Evolutionary conservation across 108 stramenopile species (phyloP).

Genomic region (Phaeodactylum tricornutum): DNA sequence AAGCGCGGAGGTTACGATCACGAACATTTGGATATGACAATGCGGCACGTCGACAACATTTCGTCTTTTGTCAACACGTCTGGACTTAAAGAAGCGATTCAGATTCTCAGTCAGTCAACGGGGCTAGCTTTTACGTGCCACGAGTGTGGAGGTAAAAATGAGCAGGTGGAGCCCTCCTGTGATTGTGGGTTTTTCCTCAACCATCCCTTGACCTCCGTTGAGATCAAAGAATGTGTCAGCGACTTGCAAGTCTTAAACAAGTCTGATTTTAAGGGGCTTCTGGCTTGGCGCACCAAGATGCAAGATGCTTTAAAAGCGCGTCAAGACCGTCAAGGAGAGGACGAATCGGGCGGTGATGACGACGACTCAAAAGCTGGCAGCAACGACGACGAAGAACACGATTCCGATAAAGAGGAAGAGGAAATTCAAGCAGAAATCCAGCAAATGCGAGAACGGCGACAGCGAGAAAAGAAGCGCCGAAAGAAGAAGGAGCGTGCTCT

Average conservation of each 20-base stretch:
- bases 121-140: constrained; percentile 74
- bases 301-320: constrained; percentile 38
- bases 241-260: constrained; percentile 94
- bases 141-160: constrained; percentile 23
- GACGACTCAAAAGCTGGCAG: constrained; percentile 13
- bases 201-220: constrained; percentile 75
- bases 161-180: constrained; percentile 21
- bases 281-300: constrained; percentile 90
- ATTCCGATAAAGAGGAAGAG: constrained; percentile 73
- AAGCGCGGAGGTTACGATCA: constrained; percentile 91
- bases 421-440: constrained; percentile 71
- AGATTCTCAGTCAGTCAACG: constrained; percentile 78
- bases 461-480: constrained; percentile 65
- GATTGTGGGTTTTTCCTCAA: constrained; percentile 45
- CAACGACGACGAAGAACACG: constrained; percentile 32
- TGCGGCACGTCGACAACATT: constrained; percentile 66
- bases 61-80: constrained; percentile 68
- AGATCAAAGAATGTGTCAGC: constrained; percentile 75
- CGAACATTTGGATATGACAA: constrained; percentile 65
- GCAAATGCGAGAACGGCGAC: constrained; percentile 47
- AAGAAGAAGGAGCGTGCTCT: constrained; percentile 22
- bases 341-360: constrained; percentile 27
- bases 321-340: constrained; percentile 24
- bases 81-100: constrained; percentile 78
- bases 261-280: constrained; percentile 88